Percentiles rank a stretch among this genome's conserved stretches.
phyloP scores from a whole-genome alignment of 2,329 filamentous ascomycete genomes.

The Venturiaceae sp. region DNA sequence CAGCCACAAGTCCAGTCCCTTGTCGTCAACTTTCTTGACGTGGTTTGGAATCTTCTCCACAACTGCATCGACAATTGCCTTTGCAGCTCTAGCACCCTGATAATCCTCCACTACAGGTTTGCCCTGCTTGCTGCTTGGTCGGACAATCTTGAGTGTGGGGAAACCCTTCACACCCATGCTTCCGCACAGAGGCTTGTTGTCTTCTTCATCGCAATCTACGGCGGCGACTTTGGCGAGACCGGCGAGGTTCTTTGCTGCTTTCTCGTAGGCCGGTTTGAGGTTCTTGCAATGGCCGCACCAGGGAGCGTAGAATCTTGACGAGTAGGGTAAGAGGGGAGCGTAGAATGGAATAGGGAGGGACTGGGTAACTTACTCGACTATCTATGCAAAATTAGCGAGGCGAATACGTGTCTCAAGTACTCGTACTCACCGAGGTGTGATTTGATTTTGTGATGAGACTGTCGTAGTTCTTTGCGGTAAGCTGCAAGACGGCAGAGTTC shows the following conservation, averaged over 20 bases:
- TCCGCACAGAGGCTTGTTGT: slow-evolving; percentile 81
- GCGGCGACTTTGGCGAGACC: slow-evolving; percentile 92
- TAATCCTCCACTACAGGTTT: slow-evolving; percentile 86
- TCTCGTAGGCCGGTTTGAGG: slow-evolving; percentile 92
- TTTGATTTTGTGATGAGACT: slow-evolving; percentile 79
- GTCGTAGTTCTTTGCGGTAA: slow-evolving; percentile 72
- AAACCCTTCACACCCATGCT: slow-evolving; percentile 86
- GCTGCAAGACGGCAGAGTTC: slow-evolving; percentile 75
- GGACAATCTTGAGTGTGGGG: slow-evolving; percentile 89
- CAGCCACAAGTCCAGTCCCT: slow-evolving; percentile 68
- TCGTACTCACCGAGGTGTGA: slow-evolving; percentile 66
- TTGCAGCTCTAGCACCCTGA: slow-evolving; percentile 71
- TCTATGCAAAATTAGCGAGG: slow-evolving; percentile 15
- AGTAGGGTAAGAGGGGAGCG: slow-evolving; percentile 25
- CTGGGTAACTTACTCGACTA: slow-evolving; percentile 26
- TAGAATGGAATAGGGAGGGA: not conserved
- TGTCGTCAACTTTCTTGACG: slow-evolving; percentile 72
- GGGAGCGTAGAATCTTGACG: slow-evolving; percentile 84
- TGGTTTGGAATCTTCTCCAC: slow-evolving; percentile 85
- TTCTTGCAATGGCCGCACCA: slow-evolving; percentile 98
- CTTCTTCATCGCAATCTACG: slow-evolving; percentile 87
- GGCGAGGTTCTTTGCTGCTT: slow-evolving; percentile 79
- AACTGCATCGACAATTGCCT: slow-evolving; percentile 78
- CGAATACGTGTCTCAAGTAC: not conserved
- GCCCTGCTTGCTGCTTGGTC: slow-evolving; percentile 67